Percentiles rank a stretch among this genome's conserved stretches.
phyloP scores from a whole-genome alignment of 2,329 filamentous ascomycete genomes.

The Colletotrichum sp. region DNA sequence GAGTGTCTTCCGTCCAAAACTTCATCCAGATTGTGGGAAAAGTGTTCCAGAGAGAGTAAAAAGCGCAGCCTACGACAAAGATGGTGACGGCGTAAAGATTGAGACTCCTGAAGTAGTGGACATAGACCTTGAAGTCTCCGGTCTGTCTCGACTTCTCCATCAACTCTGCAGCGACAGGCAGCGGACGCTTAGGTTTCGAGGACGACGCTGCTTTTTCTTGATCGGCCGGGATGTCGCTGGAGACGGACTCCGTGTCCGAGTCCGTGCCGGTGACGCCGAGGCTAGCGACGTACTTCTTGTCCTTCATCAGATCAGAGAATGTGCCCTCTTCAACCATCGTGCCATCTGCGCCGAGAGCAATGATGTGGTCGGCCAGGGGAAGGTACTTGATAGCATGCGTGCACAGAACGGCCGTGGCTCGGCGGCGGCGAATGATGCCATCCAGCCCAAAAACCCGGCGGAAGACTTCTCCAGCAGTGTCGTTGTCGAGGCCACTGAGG shows the following conservation, averaged over 20 bases:
- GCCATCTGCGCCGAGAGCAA: conserved; percentile 47
- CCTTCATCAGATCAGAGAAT: conserved; percentile 35
- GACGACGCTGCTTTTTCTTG: background rate
- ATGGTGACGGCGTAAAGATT: background rate
- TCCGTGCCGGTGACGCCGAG: conserved; percentile 27
- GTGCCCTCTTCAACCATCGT: conserved; percentile 44
- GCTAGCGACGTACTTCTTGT: conserved; percentile 34
- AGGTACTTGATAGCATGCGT: conserved; percentile 36
- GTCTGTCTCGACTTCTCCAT: conserved; percentile 19
- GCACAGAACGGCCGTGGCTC: conserved; percentile 21
- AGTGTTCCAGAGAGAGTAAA: conserved; percentile 20
- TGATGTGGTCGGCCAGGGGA: conserved; percentile 47
- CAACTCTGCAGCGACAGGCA: background rate
- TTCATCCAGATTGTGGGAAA: conserved; percentile 35
- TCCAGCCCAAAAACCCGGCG: conserved; percentile 32
- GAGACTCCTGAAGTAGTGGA: conserved; percentile 25
- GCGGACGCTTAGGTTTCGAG: background rate
- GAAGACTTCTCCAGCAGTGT: conserved; percentile 40
- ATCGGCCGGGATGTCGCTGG: background rate
- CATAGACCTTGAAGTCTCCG: conserved; percentile 26
- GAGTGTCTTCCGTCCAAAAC: conserved; percentile 30
- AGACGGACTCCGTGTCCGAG: conserved; percentile 16
- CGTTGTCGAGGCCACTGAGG: conserved; percentile 34
- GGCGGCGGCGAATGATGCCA: conserved; percentile 25
- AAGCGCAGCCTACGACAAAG: background rate